Evolutionary conservation across 495 filamentous ascomycete species (phyloP), one percentile per base, ranked within the genome.

Genomic region (Wilcoxina mikolae): DNA sequence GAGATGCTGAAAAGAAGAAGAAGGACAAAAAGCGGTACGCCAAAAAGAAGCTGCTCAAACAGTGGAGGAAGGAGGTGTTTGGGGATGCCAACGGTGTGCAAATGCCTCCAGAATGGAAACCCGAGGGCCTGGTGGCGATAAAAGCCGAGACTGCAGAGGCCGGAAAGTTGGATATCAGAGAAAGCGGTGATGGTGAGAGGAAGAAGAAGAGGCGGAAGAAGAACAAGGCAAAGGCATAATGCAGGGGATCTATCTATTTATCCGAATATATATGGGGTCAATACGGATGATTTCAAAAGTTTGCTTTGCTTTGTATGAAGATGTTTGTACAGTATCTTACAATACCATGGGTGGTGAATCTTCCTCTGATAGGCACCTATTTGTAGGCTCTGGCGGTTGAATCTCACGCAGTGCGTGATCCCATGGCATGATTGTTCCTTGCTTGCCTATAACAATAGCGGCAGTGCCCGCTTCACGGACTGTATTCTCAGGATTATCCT

Each of bases 61-160:
- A 95, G 69, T 96, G 91, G 91, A 78, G 91, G 54, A 81, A 83
- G 70, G 91, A 95, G 52, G 85, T 82, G 1, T 98, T 95, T 73
- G 91, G 91, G 2, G 73, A 76, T 59, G 81, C 78, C 64, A 70
- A 84, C 4, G 83, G 76, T 0, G 76, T 65, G 3, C 24, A 25
- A 27, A 57, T 62, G 51, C 83, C 60, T 1, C 24, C 28, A 3
- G 45, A 23, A n/a, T 60, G 56, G 57, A 60, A 60, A 23, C 58
- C 53, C 10, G 35, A 51, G 27, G 60, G 53, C 7, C 18, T 57
- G 15, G 27, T 45, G 7, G 24, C 31, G 27, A 52, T 54, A 27
- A 24, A 39, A 29, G 43, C 41, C 24, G 35, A 28, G 7, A 42
- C 20, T 7, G 27, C 4, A 20, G 51, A 17, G 12, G 35, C 28